These are phyloP conservation scores for Yarrowia sp. DNA, from an alignment of 805 yeast genomes.

Conservation along the genomic window DNA sequence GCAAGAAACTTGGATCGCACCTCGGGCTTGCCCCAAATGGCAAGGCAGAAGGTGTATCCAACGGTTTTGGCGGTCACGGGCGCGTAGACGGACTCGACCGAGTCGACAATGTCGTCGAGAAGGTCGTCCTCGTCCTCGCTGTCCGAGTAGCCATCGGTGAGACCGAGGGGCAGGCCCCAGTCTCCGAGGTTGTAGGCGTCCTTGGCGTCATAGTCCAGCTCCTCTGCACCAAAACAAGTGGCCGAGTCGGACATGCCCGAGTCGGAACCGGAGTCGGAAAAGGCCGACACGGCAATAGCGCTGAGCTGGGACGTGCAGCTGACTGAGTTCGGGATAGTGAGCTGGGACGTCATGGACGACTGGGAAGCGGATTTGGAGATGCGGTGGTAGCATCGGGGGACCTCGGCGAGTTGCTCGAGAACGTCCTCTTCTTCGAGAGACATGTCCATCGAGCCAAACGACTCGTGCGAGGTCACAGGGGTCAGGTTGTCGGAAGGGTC, in stretches of 20 bases:
- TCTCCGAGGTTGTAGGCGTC: conserved; percentile 23
- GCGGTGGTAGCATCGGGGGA: conserved; percentile 20
- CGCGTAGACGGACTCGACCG: not conserved
- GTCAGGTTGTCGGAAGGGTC: conserved; percentile 22
- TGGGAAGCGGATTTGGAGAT: conserved; percentile 21
- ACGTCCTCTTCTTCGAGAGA: not conserved
- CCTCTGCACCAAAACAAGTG: conserved; percentile 24
- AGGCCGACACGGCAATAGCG: conserved; percentile 25
- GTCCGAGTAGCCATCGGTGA: conserved; percentile 24
- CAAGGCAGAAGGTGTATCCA: conserved; percentile 16
- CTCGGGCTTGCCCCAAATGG: conserved; percentile 24
- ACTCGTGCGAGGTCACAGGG: conserved; percentile 20
- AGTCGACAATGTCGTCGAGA: conserved; percentile 22
- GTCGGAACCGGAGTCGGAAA: conserved; percentile 26
- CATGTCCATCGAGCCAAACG: conserved; percentile 10
- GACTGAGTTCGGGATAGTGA: conserved; percentile 25
- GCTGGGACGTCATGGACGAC: conserved; percentile 23
- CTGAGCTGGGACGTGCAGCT: conserved; percentile 24
- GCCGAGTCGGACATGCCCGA: conserved; percentile 27
- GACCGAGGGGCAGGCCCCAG: conserved; percentile 17
- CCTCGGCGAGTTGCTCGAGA: conserved; percentile 22
- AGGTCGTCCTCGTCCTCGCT: conserved; percentile 25
- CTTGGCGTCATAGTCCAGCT: conserved; percentile 18
- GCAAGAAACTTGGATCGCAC: conserved; percentile 18
- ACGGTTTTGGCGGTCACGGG: conserved; percentile 22